These are phyloP conservation scores for Phylloporus arenicola DNA, from an alignment of 768 basidiomycete species.

Conservation along the genomic window DNA sequence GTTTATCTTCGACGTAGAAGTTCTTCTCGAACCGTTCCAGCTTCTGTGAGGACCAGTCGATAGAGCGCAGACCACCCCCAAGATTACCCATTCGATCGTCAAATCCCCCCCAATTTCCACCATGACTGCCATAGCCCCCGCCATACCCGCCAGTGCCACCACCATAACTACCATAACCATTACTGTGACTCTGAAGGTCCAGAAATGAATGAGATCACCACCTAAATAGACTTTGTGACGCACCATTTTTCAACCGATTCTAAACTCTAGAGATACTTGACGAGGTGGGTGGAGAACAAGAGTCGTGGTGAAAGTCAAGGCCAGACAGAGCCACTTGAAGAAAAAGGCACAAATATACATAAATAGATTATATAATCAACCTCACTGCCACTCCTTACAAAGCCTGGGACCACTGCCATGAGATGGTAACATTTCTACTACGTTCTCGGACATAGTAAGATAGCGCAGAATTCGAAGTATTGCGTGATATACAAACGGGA, in stretches of 20 bases:
- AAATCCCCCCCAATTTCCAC: conserved; percentile 31
- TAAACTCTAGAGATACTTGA: neutral
- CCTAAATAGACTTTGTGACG: neutral
- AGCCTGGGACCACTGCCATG: neutral
- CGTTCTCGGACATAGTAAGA: neutral
- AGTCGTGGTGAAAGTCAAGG: conserved; percentile 21
- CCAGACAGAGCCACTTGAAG: conserved; percentile 10
- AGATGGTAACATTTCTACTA: conserved; percentile 5
- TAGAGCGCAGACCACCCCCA: conserved; percentile 72
- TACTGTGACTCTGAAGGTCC: conserved; percentile 23
- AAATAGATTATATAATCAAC: conserved; percentile 5
- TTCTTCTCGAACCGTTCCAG: conserved; percentile 94
- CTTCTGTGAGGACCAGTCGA: conserved; percentile 77
- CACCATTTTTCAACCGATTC: conserved; percentile 17
- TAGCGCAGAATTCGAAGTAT: neutral
- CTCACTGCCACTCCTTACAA: neutral
- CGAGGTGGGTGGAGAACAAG: conserved; percentile 1
- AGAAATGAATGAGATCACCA: neutral
- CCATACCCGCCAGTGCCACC: conserved; percentile 28
- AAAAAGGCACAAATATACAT: conserved; percentile 12
- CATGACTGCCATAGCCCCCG: conserved; percentile 28
- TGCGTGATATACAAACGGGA: conserved; percentile 7
- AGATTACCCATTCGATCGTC: conserved; percentile 74
- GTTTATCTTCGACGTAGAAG: conserved; percentile 90
- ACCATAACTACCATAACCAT: conserved; percentile 33